These are phyloP conservation scores for Abelmoschus esculentus DNA, from an alignment of 345 rosid genomes.

Conservation along the genomic window DNA sequence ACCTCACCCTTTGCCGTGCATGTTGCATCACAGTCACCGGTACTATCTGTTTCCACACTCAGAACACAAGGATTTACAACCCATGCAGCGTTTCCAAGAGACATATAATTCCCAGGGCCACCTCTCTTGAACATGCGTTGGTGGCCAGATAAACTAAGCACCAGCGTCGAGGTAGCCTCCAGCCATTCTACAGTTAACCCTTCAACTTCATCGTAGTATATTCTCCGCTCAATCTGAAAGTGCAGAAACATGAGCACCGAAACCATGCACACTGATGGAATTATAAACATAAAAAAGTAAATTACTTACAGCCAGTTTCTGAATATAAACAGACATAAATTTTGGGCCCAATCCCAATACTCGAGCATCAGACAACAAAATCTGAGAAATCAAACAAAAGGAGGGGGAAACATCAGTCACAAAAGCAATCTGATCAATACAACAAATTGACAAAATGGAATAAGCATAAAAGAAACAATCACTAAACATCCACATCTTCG, in stretches of 20 bases:
- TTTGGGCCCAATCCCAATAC: constrained; percentile 77
- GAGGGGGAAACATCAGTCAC: constrained; percentile 16
- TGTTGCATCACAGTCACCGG: constrained; percentile 1
- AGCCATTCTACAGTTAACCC: constrained; percentile 75
- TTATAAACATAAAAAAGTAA: not conserved
- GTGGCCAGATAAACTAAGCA: constrained; percentile 34
- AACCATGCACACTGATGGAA: not conserved
- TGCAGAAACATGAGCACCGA: not conserved
- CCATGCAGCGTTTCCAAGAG: constrained; percentile 51
- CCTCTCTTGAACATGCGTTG: constrained; percentile 40
- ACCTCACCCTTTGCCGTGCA: not conserved
- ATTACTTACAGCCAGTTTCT: constrained; percentile 62
- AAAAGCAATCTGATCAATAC: constrained; percentile 5
- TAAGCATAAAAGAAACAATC: not conserved
- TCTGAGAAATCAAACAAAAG: constrained; percentile 28
- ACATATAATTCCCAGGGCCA: constrained; percentile 30
- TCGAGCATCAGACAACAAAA: constrained; percentile 64
- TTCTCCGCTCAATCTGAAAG: constrained; percentile 68
- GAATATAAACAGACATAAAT: constrained; percentile 78
- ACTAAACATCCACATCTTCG: not conserved
- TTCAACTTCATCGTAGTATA: constrained; percentile 73
- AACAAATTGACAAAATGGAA: not conserved
- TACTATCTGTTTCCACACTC: constrained; percentile 21
- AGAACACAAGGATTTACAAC: constrained; percentile 43
- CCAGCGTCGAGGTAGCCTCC: constrained; percentile 68